A percentile compares a stretch with the other conserved stretches of the same genome.
Evolutionary conservation across 768 basidiomycete species (phyloP).

Genomic region (Baorangia bicolor): DNA sequence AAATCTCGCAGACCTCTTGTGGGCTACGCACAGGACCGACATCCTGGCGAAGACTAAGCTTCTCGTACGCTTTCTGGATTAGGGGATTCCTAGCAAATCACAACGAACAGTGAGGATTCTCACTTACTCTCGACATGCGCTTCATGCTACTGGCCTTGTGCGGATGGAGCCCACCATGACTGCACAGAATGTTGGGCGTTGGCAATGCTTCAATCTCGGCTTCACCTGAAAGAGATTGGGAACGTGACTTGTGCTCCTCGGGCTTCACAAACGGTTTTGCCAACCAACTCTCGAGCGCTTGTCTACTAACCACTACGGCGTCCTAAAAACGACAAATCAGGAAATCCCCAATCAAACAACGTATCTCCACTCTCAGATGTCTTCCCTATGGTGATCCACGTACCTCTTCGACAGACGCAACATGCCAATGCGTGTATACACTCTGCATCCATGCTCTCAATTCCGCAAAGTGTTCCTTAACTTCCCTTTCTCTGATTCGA

Average conservation of each 20-base stretch:
- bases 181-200: constrained; percentile 55
- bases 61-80: constrained; percentile 26
- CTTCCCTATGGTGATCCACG: constrained; percentile 12
- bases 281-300: constrained; percentile 63
- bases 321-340: constrained; percentile 38
- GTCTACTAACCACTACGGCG: constrained; percentile 57
- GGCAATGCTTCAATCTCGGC: constrained; percentile 23
- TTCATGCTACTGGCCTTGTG: constrained; percentile 62
- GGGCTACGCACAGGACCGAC: constrained; percentile 50
- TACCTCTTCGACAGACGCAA: constrained; percentile 50
- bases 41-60: constrained; percentile 37
- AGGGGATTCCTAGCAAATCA: neutral
- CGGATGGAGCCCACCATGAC: constrained; percentile 64
- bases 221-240: constrained; percentile 17
- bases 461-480: constrained; percentile 46
- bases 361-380: constrained; percentile 4
- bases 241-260: constrained; percentile 20
- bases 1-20: constrained; percentile 57
- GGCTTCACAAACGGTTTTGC: constrained; percentile 33
- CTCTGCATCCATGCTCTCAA: constrained; percentile 53
- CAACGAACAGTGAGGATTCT: neutral
- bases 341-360: constrained; percentile 8
- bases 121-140: constrained; percentile 54
- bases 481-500: constrained; percentile 41
- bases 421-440: constrained; percentile 64